Conservation (phyloP, 305 asterid species). For the Rubia tinctorum region DNA sequence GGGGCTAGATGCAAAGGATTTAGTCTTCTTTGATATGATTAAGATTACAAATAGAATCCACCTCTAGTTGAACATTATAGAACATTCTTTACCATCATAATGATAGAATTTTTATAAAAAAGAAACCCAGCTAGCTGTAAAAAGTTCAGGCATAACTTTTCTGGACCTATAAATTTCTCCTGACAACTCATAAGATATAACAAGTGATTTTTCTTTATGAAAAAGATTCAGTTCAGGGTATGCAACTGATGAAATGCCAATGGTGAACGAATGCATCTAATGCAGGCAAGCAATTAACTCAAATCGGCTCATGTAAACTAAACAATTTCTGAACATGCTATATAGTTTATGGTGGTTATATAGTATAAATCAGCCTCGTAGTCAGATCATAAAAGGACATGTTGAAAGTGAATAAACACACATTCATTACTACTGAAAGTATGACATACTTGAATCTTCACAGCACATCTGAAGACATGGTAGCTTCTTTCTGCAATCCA, state of each 20-base stretch:
- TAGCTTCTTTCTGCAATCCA: slow-evolving; percentile 59
- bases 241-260: too few relatives aligned
- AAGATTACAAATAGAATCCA: slow-evolving; percentile 1
- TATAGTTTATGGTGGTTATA: neutral
- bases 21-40: neutral
- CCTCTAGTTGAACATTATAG: neutral
- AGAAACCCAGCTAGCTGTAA: neutral
- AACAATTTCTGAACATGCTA: neutral
- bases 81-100: neutral
- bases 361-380: neutral
- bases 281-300: too few relatives aligned
- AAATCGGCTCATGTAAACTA: too few relatives aligned
- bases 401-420: neutral
- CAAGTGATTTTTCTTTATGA: neutral
- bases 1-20: too few relatives aligned
- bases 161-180: neutral
- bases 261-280: too few relatives aligned
- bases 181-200: neutral
- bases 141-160: neutral
- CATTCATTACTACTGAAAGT: slow-evolving; percentile 8
- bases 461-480: slow-evolving; percentile 31
- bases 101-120: neutral
- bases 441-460: slow-evolving; percentile 57
- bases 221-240: too few relatives aligned
- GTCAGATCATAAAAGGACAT: neutral